phyloP scores from a whole-genome alignment of 805 yeast species.

The Priceomyces fermenticarens region DNA sequence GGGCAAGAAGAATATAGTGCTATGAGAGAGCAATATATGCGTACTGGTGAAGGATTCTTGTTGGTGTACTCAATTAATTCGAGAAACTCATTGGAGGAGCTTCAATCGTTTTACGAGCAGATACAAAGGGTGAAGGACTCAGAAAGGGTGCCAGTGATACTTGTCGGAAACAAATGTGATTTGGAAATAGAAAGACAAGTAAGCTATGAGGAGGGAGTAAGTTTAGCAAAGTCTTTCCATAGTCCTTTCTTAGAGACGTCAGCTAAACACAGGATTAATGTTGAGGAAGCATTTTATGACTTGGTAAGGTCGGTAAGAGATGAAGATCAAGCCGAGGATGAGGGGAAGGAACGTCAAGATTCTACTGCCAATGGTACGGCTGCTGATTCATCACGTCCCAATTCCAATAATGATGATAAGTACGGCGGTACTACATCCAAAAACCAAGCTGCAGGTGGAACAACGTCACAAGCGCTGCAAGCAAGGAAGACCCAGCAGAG shows the following conservation, averaged over 20 bases:
- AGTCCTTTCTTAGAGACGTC: slow-evolving; percentile 86
- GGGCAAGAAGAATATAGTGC: slow-evolving; percentile 98
- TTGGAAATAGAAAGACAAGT: slow-evolving; percentile 75
- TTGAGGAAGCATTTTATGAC: slow-evolving; percentile 77
- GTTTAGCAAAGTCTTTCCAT: slow-evolving; percentile 61
- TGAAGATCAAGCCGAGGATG: slow-evolving; percentile 6
- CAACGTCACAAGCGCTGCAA: slow-evolving; percentile 3
- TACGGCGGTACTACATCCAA: slow-evolving; percentile 6
- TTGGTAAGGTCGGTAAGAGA: slow-evolving; percentile 56
- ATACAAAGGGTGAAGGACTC: slow-evolving; percentile 74
- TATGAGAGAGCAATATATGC: slow-evolving; percentile 83
- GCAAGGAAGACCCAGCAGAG: slow-evolving; percentile 10
- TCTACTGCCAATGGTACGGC: slow-evolving; percentile 6
- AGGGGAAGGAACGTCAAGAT: slow-evolving; percentile 4
- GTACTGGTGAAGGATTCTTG: slow-evolving; percentile 92
- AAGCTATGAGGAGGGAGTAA: slow-evolving; percentile 57
- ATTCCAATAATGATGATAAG: slow-evolving; percentile 1
- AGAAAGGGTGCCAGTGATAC: slow-evolving; percentile 68
- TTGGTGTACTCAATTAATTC: slow-evolving; percentile 88
- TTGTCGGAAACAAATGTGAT: slow-evolving; percentile 82
- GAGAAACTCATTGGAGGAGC: slow-evolving; percentile 79
- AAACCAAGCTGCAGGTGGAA: slow-evolving; percentile 8
- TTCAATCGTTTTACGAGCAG: slow-evolving; percentile 74
- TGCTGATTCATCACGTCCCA: neutral
- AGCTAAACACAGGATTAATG: slow-evolving; percentile 88